A percentile compares a stretch with the other conserved stretches of the same genome.
These are phyloP conservation scores for Penicillium sp. DNA, from an alignment of 2,329 filamentous ascomycete species.

Conservation along the genomic window DNA sequence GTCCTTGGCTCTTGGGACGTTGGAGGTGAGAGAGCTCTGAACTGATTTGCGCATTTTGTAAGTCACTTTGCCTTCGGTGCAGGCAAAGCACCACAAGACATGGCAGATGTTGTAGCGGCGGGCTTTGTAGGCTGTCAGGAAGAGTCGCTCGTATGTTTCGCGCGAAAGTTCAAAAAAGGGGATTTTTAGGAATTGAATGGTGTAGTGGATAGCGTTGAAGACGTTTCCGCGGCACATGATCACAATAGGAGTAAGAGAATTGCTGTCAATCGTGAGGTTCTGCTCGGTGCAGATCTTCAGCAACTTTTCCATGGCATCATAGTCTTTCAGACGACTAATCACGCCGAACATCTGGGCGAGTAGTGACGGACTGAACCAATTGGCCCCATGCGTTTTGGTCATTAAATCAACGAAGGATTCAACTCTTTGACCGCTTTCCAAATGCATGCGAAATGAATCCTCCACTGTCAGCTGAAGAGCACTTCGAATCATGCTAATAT, in stretches of 20 bases:
- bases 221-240: slow-evolving; percentile 24
- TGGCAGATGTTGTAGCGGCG: slow-evolving; percentile 41
- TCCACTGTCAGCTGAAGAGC: slow-evolving; percentile 30
- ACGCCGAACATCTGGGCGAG: slow-evolving; percentile 38
- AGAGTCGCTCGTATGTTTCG: slow-evolving; percentile 36
- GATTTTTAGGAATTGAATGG: slow-evolving; percentile 21
- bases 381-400: slow-evolving; percentile 30
- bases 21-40: slow-evolving; percentile 28
- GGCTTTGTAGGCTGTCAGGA: slow-evolving; percentile 38
- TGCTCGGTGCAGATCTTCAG: slow-evolving; percentile 30
- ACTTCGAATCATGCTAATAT: slow-evolving; percentile 20
- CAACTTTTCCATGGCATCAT: slow-evolving; percentile 26
- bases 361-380: slow-evolving; percentile 36
- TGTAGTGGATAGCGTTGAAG: slow-evolving; percentile 21
- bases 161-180: slow-evolving; percentile 16
- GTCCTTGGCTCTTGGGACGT: slow-evolving; percentile 7
- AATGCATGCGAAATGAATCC: slow-evolving; percentile 29
- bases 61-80: slow-evolving; percentile 34
- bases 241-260: slow-evolving; percentile 29
- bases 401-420: slow-evolving; percentile 38
- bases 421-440: slow-evolving; percentile 32
- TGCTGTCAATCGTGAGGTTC: slow-evolving; percentile 24
- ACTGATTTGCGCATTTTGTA: slow-evolving; percentile 33
- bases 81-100: slow-evolving; percentile 48
- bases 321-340: slow-evolving; percentile 24